phyloP scores from a whole-genome alignment of 805 yeast genomes.

The Soucietia sequanensis region DNA sequence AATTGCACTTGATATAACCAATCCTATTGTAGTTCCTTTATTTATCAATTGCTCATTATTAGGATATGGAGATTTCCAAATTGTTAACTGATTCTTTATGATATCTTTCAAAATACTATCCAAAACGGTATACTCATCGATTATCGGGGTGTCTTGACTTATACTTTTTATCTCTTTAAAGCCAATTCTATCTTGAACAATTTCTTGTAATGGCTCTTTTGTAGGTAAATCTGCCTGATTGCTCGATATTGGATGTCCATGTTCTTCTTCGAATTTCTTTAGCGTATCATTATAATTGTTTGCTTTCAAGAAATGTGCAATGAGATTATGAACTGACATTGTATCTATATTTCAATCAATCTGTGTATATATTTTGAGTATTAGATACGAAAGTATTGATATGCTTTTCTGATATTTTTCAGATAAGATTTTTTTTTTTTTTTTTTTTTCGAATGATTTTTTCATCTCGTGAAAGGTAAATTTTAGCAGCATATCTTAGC shows the following conservation, averaged over 20 bases:
- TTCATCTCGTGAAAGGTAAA: too few relatives aligned
- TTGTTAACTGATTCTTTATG: constrained; percentile 10
- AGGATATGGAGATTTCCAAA: constrained; percentile 36
- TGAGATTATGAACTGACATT: constrained; percentile 31
- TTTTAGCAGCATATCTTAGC: too few relatives aligned
- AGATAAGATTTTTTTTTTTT: too few relatives aligned
- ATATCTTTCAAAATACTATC: constrained; percentile 11
- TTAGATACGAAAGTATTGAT: too few relatives aligned
- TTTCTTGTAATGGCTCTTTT: constrained; percentile 38
- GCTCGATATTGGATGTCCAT: constrained; percentile 30
- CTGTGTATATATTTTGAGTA: too few relatives aligned
- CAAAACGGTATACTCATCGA: constrained; percentile 8
- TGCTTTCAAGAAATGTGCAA: constrained; percentile 60
- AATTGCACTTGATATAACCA: constrained; percentile 20
- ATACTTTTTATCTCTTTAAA: constrained; percentile 17
- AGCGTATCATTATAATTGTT: constrained; percentile 49
- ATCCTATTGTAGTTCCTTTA: constrained; percentile 15
- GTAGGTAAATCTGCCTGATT: constrained; percentile 11
- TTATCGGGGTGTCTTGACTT: constrained; percentile 5
- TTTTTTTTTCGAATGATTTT: too few relatives aligned
- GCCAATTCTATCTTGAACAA: constrained; percentile 36
- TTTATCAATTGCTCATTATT: constrained; percentile 6
- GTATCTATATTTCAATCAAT: too few relatives aligned
- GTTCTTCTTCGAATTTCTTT: constrained; percentile 46
- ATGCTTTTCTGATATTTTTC: too few relatives aligned